phyloP scores from a whole-genome alignment of 1,139 yeast species.

The Debaryomyces sp. region DNA sequence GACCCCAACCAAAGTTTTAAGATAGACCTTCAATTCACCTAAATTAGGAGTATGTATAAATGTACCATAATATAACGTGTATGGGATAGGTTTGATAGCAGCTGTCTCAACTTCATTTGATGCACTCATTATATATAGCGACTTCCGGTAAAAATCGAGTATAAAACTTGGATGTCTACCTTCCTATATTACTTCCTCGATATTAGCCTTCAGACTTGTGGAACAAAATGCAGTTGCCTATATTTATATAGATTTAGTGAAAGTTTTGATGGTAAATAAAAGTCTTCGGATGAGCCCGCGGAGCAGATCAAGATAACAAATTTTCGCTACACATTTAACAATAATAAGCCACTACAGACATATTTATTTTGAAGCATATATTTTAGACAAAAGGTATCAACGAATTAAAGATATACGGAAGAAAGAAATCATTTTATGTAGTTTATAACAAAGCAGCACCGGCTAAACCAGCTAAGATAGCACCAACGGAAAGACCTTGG shows the following conservation, averaged over 20 bases:
- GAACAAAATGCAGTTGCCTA: background rate
- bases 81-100: constrained; percentile 24
- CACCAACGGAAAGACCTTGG: constrained; percentile 48
- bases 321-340: background rate
- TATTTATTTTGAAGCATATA: background rate
- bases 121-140: background rate
- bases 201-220: background rate
- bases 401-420: constrained; percentile 8
- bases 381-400: constrained; percentile 7
- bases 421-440: constrained; percentile 1
- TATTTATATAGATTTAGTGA: background rate
- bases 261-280: background rate
- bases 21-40: constrained; percentile 28
- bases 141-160: background rate
- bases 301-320: constrained; percentile 1
- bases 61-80: constrained; percentile 40
- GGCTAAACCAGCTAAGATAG: constrained; percentile 46
- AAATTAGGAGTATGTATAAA: constrained; percentile 40
- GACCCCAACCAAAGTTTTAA: constrained; percentile 39
- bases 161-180: background rate
- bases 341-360: background rate
- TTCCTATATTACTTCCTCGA: background rate
- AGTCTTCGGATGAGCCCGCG: constrained; percentile 1
- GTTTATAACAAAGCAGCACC: constrained; percentile 51
- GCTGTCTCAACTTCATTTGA: background rate